Evolutionary conservation across 225 moss, liverwort and hornwort species (phyloP), one percentile per base, ranked within the genome.

Genomic region (Pseudoscleropodium purum): DNA sequence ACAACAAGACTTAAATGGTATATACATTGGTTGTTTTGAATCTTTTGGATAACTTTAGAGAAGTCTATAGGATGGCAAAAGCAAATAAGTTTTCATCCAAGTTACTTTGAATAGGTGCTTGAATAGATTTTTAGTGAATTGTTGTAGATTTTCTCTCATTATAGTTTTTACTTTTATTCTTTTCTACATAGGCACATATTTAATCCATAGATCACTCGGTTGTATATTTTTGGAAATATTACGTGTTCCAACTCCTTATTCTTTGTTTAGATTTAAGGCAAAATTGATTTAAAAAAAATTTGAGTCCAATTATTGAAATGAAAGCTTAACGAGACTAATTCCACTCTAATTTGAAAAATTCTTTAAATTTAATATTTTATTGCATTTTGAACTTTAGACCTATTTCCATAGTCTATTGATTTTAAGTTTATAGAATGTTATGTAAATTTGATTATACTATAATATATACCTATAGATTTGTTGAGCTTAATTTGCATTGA

Each of bases 121-220:
- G 2, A 75, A 19, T 0, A 47, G 1, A 33, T 31, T 31, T 31
- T 47, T 0, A 49, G 0, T 4, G 7, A 31, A 31, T 31, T 75
- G 31, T 19, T 1, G 7, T 11, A 2, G 4, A 33, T 75, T 47
- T 75, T 75, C 0, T 47, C 0, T 47, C 18, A 75, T 47, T 18
- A 4, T 0, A 18, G 1, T 75, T 2, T 15, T 30, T 26, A n/a
- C n/a, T 72, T 17, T 18, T 2, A 47, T 56, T 6, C 5, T 47
- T 31, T 75, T 75, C 7, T 47, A 75, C 1, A 1, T 26, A 3
- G 3, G 17, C 6, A 29, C 10, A 45, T 15, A 30, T 16, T 29
- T 16, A 43, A 16, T 73, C 16, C 6, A 29, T 43, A 2, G 75
- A 18, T 75, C 4, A 18, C 5, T 0, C 29, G 3, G 18, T 49